These are phyloP conservation scores for Leishmania aethiopica DNA, from an alignment of 208 protist species.

Conservation along the genomic window DNA sequence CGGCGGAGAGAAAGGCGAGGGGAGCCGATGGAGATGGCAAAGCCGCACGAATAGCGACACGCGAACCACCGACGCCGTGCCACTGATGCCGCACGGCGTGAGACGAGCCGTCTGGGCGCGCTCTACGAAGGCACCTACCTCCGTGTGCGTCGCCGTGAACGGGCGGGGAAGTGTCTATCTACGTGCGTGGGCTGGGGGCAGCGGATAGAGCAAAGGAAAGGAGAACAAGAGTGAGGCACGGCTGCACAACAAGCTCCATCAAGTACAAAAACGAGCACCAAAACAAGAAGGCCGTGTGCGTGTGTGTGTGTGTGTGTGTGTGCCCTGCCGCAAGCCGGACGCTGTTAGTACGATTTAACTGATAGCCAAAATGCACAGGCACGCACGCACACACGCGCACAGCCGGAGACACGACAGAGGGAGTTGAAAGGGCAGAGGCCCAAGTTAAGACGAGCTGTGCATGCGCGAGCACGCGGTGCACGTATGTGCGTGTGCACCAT, in stretches of 20 bases:
- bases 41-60: neutral
- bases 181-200: neutral
- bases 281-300: neutral
- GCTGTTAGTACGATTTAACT: neutral
- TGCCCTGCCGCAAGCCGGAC: neutral
- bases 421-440: neutral
- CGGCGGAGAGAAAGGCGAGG: neutral
- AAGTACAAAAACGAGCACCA: neutral
- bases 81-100: neutral
- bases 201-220: constrained; percentile 10
- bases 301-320: neutral
- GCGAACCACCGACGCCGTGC: neutral
- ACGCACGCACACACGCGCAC: neutral
- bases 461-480: neutral
- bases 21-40: neutral
- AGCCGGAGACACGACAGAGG: neutral
- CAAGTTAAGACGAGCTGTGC: neutral
- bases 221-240: neutral
- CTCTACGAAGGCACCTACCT: neutral
- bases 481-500: neutral
- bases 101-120: neutral
- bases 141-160: neutral
- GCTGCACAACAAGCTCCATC: neutral
- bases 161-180: neutral
- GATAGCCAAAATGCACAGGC: neutral